phyloP scores from a whole-genome alignment of 1,284 basidiomycete species.

The Xerocomus cyaneibrunnescens region DNA sequence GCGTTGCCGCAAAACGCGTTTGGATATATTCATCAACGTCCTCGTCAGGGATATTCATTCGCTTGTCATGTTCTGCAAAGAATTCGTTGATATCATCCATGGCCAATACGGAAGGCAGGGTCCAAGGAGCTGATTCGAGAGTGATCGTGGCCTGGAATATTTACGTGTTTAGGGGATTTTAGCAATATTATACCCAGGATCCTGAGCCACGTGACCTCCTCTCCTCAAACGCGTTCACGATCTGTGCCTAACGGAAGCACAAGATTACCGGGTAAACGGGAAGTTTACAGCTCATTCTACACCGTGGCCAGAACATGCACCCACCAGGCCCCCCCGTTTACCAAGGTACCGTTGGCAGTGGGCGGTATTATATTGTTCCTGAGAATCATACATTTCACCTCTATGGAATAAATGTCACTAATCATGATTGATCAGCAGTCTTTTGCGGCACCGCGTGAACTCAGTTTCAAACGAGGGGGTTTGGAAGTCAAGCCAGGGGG shows the following conservation, averaged over 20 bases:
- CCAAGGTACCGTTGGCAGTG: neutral
- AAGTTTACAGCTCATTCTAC: too few species aligned
- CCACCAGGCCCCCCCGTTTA: neutral
- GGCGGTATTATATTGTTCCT: slow-evolving; percentile 16
- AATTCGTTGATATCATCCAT: slow-evolving; percentile 43
- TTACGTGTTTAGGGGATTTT: slow-evolving; percentile 3
- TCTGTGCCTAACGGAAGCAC: neutral
- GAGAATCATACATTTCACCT: slow-evolving; percentile 13
- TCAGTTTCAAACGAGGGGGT: slow-evolving; percentile 7
- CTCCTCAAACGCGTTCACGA: neutral
- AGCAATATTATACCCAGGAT: neutral
- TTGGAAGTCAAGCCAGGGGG: slow-evolving; percentile 6
- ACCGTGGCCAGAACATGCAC: too few species aligned
- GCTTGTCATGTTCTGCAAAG: slow-evolving; percentile 52
- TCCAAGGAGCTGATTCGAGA: too few species aligned
- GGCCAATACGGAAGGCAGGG: neutral
- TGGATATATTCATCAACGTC: slow-evolving; percentile 38
- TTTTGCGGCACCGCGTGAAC: slow-evolving; percentile 20
- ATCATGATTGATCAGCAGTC: neutral
- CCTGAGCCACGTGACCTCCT: slow-evolving; percentile 16
- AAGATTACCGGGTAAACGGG: too few species aligned
- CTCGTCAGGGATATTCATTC: slow-evolving; percentile 55
- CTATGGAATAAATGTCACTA: neutral
- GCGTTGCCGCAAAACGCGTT: slow-evolving; percentile 20
- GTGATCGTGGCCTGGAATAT: neutral